These are phyloP conservation scores for Areca catechu DNA, from an alignment of 176 grass and related monocot species.

Conservation along the genomic window DNA sequence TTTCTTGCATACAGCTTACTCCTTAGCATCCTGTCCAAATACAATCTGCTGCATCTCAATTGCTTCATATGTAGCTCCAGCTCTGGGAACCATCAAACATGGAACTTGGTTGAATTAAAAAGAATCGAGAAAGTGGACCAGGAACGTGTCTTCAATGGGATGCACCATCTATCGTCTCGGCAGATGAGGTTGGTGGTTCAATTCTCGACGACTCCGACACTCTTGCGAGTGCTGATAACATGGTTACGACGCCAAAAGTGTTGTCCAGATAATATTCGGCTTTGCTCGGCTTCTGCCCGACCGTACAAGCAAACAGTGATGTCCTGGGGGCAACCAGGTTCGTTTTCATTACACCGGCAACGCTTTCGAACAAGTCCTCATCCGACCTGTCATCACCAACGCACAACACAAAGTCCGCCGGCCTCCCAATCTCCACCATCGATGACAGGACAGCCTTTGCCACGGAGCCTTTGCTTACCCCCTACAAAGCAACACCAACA, in stretches of 20 bases:
- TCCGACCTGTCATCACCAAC: constrained; percentile 59
- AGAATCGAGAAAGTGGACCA: no score
- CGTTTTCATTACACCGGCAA: constrained; percentile 32
- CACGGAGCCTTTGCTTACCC: constrained; percentile 54
- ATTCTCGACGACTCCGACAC: constrained; percentile 21
- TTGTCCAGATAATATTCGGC: constrained; percentile 59
- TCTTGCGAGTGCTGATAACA: constrained; percentile 45
- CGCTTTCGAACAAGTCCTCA: constrained; percentile 63
- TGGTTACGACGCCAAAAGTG: constrained; percentile 38
- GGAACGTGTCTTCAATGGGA: no score
- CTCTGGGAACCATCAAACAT: no score
- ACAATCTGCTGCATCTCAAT: no score
- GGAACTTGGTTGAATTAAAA: no score
- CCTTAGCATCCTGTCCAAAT: no score
- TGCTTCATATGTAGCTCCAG: no score
- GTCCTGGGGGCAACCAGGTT: constrained; percentile 34
- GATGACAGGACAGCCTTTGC: constrained; percentile 49
- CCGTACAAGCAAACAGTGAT: constrained; percentile 46
- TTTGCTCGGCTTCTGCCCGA: constrained; percentile 67
- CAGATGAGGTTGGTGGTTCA: not conserved
- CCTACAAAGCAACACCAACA: constrained; percentile 15
- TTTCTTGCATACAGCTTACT: no score
- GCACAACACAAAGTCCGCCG: constrained; percentile 51
- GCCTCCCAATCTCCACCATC: constrained; percentile 33
- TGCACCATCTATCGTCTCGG: not conserved